Evolutionary conservation across 2,329 filamentous ascomycete genomes (phyloP).

Genomic region (Westerdykella ornata): DNA sequence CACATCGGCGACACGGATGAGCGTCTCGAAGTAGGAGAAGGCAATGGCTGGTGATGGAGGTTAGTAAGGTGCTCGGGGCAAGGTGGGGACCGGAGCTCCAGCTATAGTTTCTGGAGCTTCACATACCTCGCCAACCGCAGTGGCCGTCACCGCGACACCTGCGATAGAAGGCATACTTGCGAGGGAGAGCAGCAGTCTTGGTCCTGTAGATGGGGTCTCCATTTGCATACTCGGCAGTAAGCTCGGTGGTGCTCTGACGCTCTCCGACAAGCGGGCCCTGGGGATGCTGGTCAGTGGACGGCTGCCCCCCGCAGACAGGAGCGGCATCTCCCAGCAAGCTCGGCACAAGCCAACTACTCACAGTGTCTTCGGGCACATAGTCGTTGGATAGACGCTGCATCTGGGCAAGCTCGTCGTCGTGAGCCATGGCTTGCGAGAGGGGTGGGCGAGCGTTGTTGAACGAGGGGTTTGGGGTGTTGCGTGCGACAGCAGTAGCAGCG

Average conservation of each 20-base stretch:
- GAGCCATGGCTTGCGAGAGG: constrained; percentile 15
- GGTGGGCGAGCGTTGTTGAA: constrained; percentile 17
- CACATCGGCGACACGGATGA: constrained; percentile 61
- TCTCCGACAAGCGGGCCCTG: constrained; percentile 80
- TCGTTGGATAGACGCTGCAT: constrained; percentile 57
- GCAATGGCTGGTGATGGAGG: constrained; percentile 61
- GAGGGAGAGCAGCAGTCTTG: constrained; percentile 78
- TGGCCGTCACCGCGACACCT: constrained; percentile 88
- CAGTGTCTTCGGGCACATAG: constrained; percentile 53
- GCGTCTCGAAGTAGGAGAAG: constrained; percentile 85
- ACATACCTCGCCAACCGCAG: constrained; percentile 95
- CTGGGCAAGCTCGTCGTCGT: constrained; percentile 53
- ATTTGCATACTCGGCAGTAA: constrained; percentile 80
- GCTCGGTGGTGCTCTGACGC: constrained; percentile 66
- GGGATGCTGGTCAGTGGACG: constrained; percentile 1
- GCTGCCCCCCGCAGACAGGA: no score
- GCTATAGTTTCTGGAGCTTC: constrained; percentile 5
- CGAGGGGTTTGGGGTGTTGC: constrained; percentile 22
- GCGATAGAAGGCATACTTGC: constrained; percentile 81
- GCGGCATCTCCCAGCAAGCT: neutral
- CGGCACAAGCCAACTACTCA: constrained; percentile 33
- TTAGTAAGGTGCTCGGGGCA: constrained; percentile 18
- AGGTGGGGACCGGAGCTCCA: neutral
- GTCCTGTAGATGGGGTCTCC: constrained; percentile 77
- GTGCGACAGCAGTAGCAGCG: constrained; percentile 1